Conservation (phyloP, 345 rosid species). For the Lepidium africanum region DNA sequence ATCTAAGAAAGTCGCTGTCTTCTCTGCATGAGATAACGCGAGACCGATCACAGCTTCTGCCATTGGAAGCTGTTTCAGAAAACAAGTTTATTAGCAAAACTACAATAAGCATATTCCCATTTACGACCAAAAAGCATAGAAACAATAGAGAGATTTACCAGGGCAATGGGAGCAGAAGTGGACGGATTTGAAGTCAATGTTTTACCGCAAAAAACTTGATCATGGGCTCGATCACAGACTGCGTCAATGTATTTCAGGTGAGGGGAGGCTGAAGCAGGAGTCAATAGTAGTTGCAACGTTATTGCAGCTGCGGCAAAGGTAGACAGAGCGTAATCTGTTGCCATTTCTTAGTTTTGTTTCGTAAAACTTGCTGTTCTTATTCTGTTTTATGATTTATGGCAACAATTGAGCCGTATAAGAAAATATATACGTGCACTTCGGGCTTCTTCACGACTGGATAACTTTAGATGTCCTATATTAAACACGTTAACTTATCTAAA, state of each 20-base stretch:
- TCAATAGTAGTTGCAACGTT: slow-evolving; percentile 10
- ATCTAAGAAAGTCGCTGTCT: slow-evolving; percentile 11
- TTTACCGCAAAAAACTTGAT: slow-evolving; percentile 13
- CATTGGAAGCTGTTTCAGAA: slow-evolving; percentile 5
- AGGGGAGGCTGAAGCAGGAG: slow-evolving; percentile 19
- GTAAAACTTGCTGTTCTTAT: background rate
- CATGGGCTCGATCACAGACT: slow-evolving; percentile 20
- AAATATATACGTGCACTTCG: background rate
- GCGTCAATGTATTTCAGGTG: slow-evolving; percentile 24
- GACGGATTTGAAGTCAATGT: slow-evolving; percentile 16
- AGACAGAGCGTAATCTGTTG: background rate
- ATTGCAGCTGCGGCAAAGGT: slow-evolving; percentile 9
- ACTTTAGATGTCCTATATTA: too few relatives aligned
- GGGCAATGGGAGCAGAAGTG: slow-evolving; percentile 12
- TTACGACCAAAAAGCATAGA: background rate
- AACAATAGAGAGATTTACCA: slow-evolving; percentile 9
- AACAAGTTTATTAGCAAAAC: background rate
- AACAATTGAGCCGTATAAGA: background rate
- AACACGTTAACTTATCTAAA: too few relatives aligned
- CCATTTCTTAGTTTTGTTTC: slow-evolving; percentile 7
- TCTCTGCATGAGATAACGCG: slow-evolving; percentile 19
- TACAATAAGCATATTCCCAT: background rate
- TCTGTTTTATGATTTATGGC: background rate
- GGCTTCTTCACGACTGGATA: too few relatives aligned
- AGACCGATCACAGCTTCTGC: slow-evolving; percentile 21